These are phyloP conservation scores for Stenocarpella maydis DNA, from an alignment of 2,329 filamentous ascomycete species.

Conservation along the genomic window DNA sequence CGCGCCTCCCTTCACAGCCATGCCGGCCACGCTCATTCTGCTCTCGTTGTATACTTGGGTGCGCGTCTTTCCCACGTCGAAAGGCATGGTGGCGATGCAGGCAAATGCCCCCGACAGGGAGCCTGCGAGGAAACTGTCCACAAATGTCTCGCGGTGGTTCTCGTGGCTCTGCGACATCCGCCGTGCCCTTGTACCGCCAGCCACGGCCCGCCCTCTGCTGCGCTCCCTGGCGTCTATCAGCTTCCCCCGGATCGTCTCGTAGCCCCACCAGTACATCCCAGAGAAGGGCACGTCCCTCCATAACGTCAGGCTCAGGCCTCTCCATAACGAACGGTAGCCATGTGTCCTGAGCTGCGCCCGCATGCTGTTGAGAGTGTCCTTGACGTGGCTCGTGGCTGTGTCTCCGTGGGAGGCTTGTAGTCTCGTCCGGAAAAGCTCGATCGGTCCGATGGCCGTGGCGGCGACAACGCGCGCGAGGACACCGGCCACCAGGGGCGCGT, in stretches of 20 bases:
- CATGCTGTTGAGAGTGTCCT: constrained; percentile 79
- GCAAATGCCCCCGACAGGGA: constrained; percentile 84
- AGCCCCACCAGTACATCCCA: constrained; percentile 97
- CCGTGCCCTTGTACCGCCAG: constrained; percentile 52
- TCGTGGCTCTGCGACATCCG: constrained; percentile 69
- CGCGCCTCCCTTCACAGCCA: constrained; percentile 46
- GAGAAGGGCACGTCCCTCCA: constrained; percentile 99
- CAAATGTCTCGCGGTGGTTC: constrained; percentile 78
- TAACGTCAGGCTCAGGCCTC: constrained; percentile 86
- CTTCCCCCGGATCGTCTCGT: constrained; percentile 80
- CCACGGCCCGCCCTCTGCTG: constrained; percentile 52
- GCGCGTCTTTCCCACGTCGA: constrained; percentile 96
- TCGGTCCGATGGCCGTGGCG: constrained; percentile 83
- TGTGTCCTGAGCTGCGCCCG: constrained; percentile 79
- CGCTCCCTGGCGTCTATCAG: constrained; percentile 74
- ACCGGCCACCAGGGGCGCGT: constrained; percentile 83
- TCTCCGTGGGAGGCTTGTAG: constrained; percentile 79
- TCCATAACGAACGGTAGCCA: constrained; percentile 87
- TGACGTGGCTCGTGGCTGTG: constrained; percentile 73
- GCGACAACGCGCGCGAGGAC: constrained; percentile 80
- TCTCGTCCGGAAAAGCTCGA: constrained; percentile 93
- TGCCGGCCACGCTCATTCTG: constrained; percentile 44
- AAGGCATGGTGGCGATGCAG: constrained; percentile 89
- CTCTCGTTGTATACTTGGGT: constrained; percentile 82
- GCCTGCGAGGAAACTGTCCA: constrained; percentile 90